phyloP scores from a whole-genome alignment of 495 filamentous ascomycete genomes.

The Neurospora sp. region DNA sequence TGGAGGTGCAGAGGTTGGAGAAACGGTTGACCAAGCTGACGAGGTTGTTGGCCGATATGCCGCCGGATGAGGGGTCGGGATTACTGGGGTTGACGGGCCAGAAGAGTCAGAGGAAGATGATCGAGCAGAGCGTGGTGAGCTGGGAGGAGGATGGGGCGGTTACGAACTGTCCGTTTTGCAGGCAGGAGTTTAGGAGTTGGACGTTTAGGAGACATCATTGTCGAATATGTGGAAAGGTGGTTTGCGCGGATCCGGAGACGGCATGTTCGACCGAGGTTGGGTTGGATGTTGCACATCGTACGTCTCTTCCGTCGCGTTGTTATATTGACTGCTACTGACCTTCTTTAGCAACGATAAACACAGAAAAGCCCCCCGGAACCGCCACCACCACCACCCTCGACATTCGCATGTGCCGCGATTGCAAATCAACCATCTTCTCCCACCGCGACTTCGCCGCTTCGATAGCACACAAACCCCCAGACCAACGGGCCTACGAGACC shows the following conservation, averaged over 20 bases:
- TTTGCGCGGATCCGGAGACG: conserved; percentile 78
- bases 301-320: conserved; percentile 16
- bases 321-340: background rate
- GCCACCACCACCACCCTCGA: conserved; percentile 45
- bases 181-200: conserved; percentile 86
- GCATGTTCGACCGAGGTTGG: conserved; percentile 78
- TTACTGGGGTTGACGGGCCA: conserved; percentile 30
- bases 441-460: conserved; percentile 72
- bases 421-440: conserved; percentile 73
- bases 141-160: conserved; percentile 92
- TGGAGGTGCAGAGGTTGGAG: conserved; percentile 83
- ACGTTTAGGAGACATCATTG: conserved; percentile 90
- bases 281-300: conserved; percentile 61
- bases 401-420: conserved; percentile 85
- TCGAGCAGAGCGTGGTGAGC: conserved; percentile 86
- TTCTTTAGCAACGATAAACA: conserved; percentile 34
- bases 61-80: conserved; percentile 39
- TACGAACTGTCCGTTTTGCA: conserved; percentile 77
- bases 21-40: conserved; percentile 88
- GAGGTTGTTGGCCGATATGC: conserved; percentile 63
- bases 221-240: conserved; percentile 81
- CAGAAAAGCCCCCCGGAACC: conserved; percentile 47
- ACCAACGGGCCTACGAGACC: conserved; percentile 77
- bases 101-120: conserved; percentile 56
- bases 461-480: conserved; percentile 55